phyloP scores from a whole-genome alignment of 2,329 filamentous ascomycete species.

The Pyricularia pennisetigena region DNA sequence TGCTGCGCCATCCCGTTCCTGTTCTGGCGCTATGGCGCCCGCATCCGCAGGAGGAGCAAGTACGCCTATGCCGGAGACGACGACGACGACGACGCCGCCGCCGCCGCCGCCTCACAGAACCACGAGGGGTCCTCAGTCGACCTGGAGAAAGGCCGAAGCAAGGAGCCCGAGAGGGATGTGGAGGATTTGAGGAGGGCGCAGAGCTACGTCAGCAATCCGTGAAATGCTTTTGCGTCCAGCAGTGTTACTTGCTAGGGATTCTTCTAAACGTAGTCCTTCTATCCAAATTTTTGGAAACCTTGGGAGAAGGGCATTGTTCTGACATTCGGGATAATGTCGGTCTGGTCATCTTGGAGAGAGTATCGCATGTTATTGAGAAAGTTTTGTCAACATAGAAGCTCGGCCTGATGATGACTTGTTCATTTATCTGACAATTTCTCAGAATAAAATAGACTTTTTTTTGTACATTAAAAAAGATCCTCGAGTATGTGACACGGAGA shows the following conservation, averaged over 20 bases:
- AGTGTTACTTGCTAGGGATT: neutral
- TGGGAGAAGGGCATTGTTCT: neutral
- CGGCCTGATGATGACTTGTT: neutral
- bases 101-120: neutral
- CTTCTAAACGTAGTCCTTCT: neutral
- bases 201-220: constrained; percentile 38
- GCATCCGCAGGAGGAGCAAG: constrained; percentile 58
- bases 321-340: neutral
- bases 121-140: constrained; percentile 18
- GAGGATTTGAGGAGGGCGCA: constrained; percentile 30
- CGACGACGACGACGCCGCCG: constrained; percentile 19
- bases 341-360: neutral
- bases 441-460: neutral
- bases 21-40: constrained; percentile 69
- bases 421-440: neutral
- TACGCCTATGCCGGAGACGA: constrained; percentile 63
- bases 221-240: constrained; percentile 5
- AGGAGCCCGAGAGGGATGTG: constrained; percentile 17
- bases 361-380: neutral
- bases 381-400: neutral
- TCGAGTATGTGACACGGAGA: neutral
- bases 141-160: constrained; percentile 24
- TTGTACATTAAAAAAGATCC: neutral
- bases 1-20: constrained; percentile 77
- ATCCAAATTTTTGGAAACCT: neutral